Base-by-base conservation (phyloP, 108 stramenopile genomes). In the Discostella stelligeroides region DNA sequence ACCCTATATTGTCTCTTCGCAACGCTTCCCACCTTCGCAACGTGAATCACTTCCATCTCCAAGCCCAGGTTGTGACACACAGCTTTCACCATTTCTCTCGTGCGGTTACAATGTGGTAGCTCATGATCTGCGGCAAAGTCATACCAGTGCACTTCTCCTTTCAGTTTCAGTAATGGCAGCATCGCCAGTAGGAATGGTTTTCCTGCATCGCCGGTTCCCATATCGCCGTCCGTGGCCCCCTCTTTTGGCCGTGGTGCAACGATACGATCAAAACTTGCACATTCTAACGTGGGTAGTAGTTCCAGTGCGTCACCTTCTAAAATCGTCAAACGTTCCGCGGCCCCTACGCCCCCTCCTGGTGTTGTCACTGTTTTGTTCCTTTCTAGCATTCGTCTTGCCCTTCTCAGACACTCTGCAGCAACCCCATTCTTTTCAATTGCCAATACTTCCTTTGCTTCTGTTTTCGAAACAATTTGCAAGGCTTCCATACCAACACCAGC, bases 401-500 rank as follows among this genome's bases (percentile, higher is more conserved):
- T 60, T 45, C 69, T 66, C 9, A 85, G 68, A 67, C 94, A 95
- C 66, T 81, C 55, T 7, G 81, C 81, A 5, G 91, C 95, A 14
- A 86, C 73, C n/a, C 78, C 66, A 81, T 93, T 95, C 55, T 83
- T 53, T 61, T 95, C 95, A 23, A 95, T 70, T 4, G 85, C 73
- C 30, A 86, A 63, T 46, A 95, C 84, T 49, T 79, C 73, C 4
- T 40, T 72, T 13, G 90, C 87, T 69, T 91, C 92, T 10, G 90
- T 95, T 28, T 89, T 50, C 9, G 88, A 87, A 7, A 85, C 92
- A 65, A 95, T 85, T 48, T 89, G 87, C 49, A 95, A 49, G 7
- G 90, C 95, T 25, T 95, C 95, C 88, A 92, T 87, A 7, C 88
- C 92, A 0, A 92, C 90, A 39, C 95, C 95, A 24, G 87, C 81